phyloP scores from a whole-genome alignment of 1,284 basidiomycete genomes.

The Wolfiporia cocos region DNA sequence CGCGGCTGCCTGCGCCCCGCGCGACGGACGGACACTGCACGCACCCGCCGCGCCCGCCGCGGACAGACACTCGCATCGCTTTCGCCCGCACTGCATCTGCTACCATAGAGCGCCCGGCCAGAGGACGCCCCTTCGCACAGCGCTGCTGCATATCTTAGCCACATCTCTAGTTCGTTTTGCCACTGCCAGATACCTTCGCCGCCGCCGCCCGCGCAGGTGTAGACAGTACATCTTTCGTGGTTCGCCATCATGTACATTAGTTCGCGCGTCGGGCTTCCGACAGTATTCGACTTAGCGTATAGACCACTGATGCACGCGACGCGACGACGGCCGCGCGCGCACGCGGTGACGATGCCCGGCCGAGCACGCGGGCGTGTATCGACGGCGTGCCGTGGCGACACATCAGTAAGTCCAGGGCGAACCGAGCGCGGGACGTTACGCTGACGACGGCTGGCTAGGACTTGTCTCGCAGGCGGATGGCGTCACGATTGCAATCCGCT shows the following conservation, averaged over 20 bases:
- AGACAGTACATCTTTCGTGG: slow-evolving; percentile 8
- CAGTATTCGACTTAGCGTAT: slow-evolving; percentile 36
- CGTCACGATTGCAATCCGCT: too few species aligned
- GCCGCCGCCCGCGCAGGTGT: slow-evolving; percentile 3
- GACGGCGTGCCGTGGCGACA: too few species aligned
- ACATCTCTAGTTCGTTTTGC: slow-evolving; percentile 7
- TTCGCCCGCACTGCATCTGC: not conserved
- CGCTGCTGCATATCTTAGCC: slow-evolving; percentile 11
- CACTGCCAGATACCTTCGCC: slow-evolving; percentile 1
- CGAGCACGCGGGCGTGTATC: too few species aligned
- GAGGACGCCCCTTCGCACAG: not conserved
- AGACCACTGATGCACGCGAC: slow-evolving; percentile 39
- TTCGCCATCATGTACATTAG: slow-evolving; percentile 16
- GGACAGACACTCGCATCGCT: not conserved
- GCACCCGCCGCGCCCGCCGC: not conserved
- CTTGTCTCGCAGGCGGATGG: too few species aligned
- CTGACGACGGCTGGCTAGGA: too few species aligned
- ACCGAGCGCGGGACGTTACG: too few species aligned
- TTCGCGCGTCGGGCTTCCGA: slow-evolving; percentile 13
- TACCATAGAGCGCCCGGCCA: not conserved
- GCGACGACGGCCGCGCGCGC: slow-evolving; percentile 65
- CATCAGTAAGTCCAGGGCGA: too few species aligned
- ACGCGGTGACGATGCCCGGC: too few species aligned
- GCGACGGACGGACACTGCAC: too few species aligned
- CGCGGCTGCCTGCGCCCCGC: too few species aligned